Evolutionary conservation across 768 basidiomycete species (phyloP), one percentile per base, ranked within the genome.

Genomic region (Jaapia argillacea): DNA sequence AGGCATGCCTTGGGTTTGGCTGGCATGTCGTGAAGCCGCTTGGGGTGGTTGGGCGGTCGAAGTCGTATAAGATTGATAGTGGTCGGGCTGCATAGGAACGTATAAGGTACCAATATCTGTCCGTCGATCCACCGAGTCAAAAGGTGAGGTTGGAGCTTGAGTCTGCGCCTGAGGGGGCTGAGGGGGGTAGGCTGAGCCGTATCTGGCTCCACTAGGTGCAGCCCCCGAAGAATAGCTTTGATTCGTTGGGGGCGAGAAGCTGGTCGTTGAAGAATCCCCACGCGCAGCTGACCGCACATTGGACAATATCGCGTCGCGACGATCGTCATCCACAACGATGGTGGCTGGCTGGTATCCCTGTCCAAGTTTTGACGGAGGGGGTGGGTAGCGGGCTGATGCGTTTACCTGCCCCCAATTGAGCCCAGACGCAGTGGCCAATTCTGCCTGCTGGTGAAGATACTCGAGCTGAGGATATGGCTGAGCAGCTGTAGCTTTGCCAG

Each of bases 391-490:
- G 44, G 59, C 58, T 16, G 54, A 53, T 4, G 58, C 18, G 25
- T 50, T 2, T 57, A 51, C 51, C 12, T 59, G 57, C 12, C 54
- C 54, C 84, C 85, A 85, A 47, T 59, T 72, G 45, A 81, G 50
- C 3, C 83, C 82, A 12, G 77, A 72, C 0, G 76, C 64, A 18
- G 79, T 74, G 2, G 76, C 85, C 52, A 88, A 68, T 62, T 89
- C 88, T 1, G 90, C 93, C 58, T 97, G 93, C 59, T 96, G 91
- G 51, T 94, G 89, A 40, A 98, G 63, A 57, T 77, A 88, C 58
- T 94, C 92, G 25, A 98, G 70, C 55, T 92, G 90, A 4, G 86
- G 90, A 54, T 93, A 91, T 21, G 83, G 81, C 55, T 83, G 79
- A 13, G 79, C 75, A n/a, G 77, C 77, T 10, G 68, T 63, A 1